A percentile compares a stretch with the other conserved stretches of the same genome.
These are phyloP conservation scores for Aspergillus transmontanensis DNA, from an alignment of 2,329 filamentous ascomycete genomes.

Conservation along the genomic window DNA sequence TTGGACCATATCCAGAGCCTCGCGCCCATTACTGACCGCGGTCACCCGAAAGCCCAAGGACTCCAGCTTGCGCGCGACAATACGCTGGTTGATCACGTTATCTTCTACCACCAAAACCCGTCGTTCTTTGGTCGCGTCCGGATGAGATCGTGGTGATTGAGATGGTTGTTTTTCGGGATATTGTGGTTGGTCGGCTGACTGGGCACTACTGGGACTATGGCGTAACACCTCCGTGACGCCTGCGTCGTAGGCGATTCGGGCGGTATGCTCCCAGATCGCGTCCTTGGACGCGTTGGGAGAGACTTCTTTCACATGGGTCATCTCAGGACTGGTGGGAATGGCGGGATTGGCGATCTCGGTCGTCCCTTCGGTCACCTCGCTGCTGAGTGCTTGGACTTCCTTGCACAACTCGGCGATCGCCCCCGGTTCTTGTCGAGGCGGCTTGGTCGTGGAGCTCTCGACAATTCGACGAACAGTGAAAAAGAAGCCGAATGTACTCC, in stretches of 20 bases:
- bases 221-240: not conserved
- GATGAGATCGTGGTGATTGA: not conserved
- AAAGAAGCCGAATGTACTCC: slow-evolving; percentile 62
- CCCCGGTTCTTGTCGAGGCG: not conserved
- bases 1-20: slow-evolving; percentile 47
- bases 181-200: not conserved
- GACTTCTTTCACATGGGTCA: slow-evolving; percentile 16
- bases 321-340: slow-evolving; percentile 18
- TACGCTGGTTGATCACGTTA: slow-evolving; percentile 47
- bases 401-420: slow-evolving; percentile 21
- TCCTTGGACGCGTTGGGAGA: slow-evolving; percentile 9
- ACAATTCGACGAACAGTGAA: slow-evolving; percentile 47
- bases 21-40: slow-evolving; percentile 42
- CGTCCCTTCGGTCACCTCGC: slow-evolving; percentile 19
- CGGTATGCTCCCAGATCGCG: slow-evolving; percentile 12
- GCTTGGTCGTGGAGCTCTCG: not conserved
- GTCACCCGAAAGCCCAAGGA: slow-evolving; percentile 38
- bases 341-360: slow-evolving; percentile 13
- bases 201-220: not conserved
- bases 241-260: slow-evolving; percentile 8
- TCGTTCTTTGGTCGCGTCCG: not conserved
- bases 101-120: slow-evolving; percentile 48
- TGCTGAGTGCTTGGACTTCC: slow-evolving; percentile 23
- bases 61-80: slow-evolving; percentile 40
- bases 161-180: not conserved